Percentiles rank a stretch among this genome's conserved stretches.
These are phyloP conservation scores for Phialocephala sp. DNA, from an alignment of 2,329 filamentous ascomycete genomes.

Conservation along the genomic window DNA sequence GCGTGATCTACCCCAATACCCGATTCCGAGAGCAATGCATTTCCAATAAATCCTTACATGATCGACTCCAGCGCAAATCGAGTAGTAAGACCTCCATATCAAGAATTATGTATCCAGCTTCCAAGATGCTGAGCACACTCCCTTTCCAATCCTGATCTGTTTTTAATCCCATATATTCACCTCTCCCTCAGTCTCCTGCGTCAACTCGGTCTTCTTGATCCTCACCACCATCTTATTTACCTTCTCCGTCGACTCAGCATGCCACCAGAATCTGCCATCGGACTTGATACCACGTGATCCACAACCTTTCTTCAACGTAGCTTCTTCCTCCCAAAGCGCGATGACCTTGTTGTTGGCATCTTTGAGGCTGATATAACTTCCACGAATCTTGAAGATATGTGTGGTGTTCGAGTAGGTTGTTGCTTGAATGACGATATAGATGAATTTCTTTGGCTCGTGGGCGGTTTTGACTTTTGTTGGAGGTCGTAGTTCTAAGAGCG, in stretches of 20 bases:
- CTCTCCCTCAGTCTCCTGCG: background rate
- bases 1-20: background rate
- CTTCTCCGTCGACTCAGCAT: background rate
- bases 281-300: background rate
- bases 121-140: background rate
- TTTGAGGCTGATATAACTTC: background rate
- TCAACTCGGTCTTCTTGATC: background rate
- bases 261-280: constrained; percentile 10
- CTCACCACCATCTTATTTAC: background rate
- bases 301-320: background rate
- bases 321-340: constrained; percentile 1
- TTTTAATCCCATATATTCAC: background rate
- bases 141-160: background rate
- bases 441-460: background rate
- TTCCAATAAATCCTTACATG: background rate
- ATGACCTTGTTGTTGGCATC: constrained; percentile 11
- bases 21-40: background rate
- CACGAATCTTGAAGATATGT: background rate
- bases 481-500: background rate
- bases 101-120: background rate
- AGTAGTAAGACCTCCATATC: background rate
- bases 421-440: background rate
- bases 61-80: background rate
- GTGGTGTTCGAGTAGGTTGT: background rate
- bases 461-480: background rate